These are phyloP conservation scores for Pichia sp. DNA, from an alignment of 1,139 yeast species.

Conservation along the genomic window DNA sequence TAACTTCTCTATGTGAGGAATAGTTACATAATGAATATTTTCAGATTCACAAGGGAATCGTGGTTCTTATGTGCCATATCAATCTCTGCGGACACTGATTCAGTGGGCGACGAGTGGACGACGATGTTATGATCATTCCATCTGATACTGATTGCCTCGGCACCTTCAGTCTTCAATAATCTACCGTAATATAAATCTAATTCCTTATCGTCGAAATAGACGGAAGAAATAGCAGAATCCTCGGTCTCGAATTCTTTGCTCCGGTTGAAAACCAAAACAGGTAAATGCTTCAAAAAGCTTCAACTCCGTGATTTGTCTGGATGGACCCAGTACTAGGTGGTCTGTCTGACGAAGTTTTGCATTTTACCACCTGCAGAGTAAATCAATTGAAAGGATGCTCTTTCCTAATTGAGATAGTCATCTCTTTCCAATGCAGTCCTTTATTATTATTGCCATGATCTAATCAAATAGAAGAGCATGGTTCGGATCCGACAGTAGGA, in stretches of 20 bases:
- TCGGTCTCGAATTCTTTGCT: constrained; percentile 92
- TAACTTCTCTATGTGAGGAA: too few relatives aligned
- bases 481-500: too few relatives aligned
- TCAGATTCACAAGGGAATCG: too few relatives aligned
- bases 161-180: constrained; percentile 94
- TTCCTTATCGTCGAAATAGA: constrained; percentile 84
- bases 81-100: too few relatives aligned
- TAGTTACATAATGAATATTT: too few relatives aligned
- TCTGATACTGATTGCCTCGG: constrained; percentile 95
- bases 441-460: too few relatives aligned
- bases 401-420: too few relatives aligned
- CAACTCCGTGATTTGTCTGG: constrained; percentile 98
- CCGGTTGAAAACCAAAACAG: constrained; percentile 92
- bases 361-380: constrained; percentile 83
- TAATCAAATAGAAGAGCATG: too few relatives aligned
- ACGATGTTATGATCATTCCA: constrained; percentile 26
- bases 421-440: too few relatives aligned
- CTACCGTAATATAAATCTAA: constrained; percentile 93
- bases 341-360: constrained; percentile 96
- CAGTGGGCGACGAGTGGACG: too few relatives aligned
- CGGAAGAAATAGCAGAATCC: constrained; percentile 94
- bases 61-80: too few relatives aligned
- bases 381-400: too few relatives aligned
- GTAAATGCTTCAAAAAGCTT: constrained; percentile 91
- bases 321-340: constrained; percentile 98